phyloP scores from a whole-genome alignment of 768 basidiomycete genomes.

The Leccinum broughii region DNA sequence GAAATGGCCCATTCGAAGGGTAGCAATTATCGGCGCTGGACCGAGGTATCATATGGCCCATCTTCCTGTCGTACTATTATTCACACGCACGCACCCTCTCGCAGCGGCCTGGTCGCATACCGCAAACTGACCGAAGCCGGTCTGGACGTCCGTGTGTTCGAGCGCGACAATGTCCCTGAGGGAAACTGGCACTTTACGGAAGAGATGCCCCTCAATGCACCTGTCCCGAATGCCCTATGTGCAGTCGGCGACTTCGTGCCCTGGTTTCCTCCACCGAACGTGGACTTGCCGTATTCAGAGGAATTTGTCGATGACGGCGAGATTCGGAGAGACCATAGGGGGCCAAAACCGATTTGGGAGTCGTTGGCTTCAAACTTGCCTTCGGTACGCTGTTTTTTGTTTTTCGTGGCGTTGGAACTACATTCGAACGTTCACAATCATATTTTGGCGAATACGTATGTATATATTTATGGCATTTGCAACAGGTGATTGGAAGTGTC shows the following conservation, averaged over 20 bases:
- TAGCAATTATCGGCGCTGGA: constrained; percentile 19
- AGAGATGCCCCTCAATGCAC: constrained; percentile 12
- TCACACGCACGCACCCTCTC: neutral
- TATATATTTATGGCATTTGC: neutral
- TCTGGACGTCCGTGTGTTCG: constrained; percentile 19
- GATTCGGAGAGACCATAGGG: constrained; percentile 8
- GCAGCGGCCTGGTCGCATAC: constrained; percentile 16
- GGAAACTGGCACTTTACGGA: constrained; percentile 22
- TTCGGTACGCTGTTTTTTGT: constrained; percentile 7
- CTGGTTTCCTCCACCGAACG: constrained; percentile 7
- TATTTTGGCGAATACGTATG: neutral
- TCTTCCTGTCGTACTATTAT: neutral
- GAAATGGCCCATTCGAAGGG: constrained; percentile 13
- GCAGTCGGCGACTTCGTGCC: constrained; percentile 12
- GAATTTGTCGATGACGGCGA: constrained; percentile 12
- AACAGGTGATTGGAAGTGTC: neutral
- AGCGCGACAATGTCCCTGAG: constrained; percentile 14
- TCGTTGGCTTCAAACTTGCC: constrained; percentile 12
- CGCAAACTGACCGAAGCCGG: constrained; percentile 17
- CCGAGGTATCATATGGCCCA: constrained; percentile 8
- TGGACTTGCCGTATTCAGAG: constrained; percentile 12
- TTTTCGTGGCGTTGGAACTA: neutral
- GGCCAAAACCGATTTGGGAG: constrained; percentile 17
- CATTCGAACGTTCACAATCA: neutral
- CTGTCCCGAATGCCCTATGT: constrained; percentile 10